phyloP scores from a whole-genome alignment of 2,329 filamentous ascomycete species.

The Colletotrichum sp. region DNA sequence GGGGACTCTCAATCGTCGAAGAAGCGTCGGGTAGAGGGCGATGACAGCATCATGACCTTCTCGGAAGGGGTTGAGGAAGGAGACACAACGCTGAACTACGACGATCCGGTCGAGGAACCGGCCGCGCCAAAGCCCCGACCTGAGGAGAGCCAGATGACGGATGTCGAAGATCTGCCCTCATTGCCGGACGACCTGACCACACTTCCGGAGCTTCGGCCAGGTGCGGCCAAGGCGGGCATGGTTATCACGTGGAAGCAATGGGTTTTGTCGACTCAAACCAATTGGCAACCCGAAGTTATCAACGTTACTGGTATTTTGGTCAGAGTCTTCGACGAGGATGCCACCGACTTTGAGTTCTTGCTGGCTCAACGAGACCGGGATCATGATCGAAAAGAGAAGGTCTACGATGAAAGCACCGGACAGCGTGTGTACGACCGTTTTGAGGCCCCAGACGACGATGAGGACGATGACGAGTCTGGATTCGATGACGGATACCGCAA shows the following conservation, averaged over 20 bases:
- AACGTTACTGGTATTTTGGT: slow-evolving; percentile 71
- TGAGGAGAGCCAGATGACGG: slow-evolving; percentile 50
- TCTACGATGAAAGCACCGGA: slow-evolving; percentile 71
- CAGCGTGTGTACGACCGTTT: slow-evolving; percentile 79
- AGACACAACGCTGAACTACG: slow-evolving; percentile 46
- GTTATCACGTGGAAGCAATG: slow-evolving; percentile 73
- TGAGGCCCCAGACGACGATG: slow-evolving; percentile 71
- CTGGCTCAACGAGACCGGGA: slow-evolving; percentile 74
- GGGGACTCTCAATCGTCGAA: slow-evolving; percentile 14
- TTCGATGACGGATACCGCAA: slow-evolving; percentile 66
- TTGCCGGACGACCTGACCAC: slow-evolving; percentile 62
- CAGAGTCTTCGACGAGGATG: slow-evolving; percentile 56
- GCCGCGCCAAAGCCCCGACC: slow-evolving; percentile 28
- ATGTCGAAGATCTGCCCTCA: slow-evolving; percentile 65
- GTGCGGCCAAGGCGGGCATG: slow-evolving; percentile 61
- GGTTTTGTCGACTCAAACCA: slow-evolving; percentile 63
- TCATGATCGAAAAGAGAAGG: slow-evolving; percentile 58
- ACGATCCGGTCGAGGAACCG: slow-evolving; percentile 31
- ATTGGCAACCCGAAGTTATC: slow-evolving; percentile 69
- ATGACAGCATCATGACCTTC: not conserved
- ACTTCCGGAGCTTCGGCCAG: slow-evolving; percentile 55
- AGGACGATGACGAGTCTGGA: slow-evolving; percentile 60
- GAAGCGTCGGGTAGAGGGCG: slow-evolving; percentile 10
- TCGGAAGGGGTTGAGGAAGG: slow-evolving; percentile 13
- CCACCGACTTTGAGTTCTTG: slow-evolving; percentile 59